Base-by-base conservation (phyloP, 2,329 filamentous ascomycete genomes). In the Tolypocladium paradoxum region DNA sequence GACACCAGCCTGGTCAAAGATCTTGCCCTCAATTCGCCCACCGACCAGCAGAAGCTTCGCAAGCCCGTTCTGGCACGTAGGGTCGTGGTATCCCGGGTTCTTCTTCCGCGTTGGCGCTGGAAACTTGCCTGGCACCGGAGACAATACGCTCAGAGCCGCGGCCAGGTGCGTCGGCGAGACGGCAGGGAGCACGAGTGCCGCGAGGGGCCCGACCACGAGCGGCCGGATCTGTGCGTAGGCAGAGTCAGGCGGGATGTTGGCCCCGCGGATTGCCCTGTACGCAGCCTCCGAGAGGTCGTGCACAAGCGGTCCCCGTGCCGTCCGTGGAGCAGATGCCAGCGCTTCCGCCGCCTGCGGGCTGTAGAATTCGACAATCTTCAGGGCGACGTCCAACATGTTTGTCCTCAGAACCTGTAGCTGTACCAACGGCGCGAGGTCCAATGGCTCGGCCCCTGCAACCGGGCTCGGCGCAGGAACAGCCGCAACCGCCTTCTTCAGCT, bases 31-130 rank as follows among this genome's bases (percentile, higher is more conserved):
- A 33, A 96, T 81, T 50, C 93, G 79, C 16, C 91, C 91, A 51
- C 90, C 93, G 16, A 99, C 73, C 35, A 99, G 72, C 68, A 95
- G 76, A 57, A 99, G 72, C 73, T 99, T 99, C 64, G 90, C 83
- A 60, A 99, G 68, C 8, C 88, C 93, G 58, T 75, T 81, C 70
- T 96, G 91, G 52, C 92, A 88, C 2, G 77, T 69, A 0, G 82
- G 77, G 53, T 96, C 92, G 68, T 95, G 80, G 70, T 90, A 96
- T 14, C 84, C 84, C 0, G 92, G 90, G 62, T 80, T 89, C 61
- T 82, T 84, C 68, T 79, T 85, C 56, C 89, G 79, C 50, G 81
- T 82, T 1, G 92, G 92, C 4, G 88, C 83, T 0, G 90, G 85
- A 68, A 95, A 97, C 6, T 79, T 74, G 3, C 83, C 81, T 2